Evolutionary conservation across 2,329 filamentous ascomycete genomes (phyloP), one percentile per base, ranked within the genome.

Genomic region (Catunica adiposa): DNA sequence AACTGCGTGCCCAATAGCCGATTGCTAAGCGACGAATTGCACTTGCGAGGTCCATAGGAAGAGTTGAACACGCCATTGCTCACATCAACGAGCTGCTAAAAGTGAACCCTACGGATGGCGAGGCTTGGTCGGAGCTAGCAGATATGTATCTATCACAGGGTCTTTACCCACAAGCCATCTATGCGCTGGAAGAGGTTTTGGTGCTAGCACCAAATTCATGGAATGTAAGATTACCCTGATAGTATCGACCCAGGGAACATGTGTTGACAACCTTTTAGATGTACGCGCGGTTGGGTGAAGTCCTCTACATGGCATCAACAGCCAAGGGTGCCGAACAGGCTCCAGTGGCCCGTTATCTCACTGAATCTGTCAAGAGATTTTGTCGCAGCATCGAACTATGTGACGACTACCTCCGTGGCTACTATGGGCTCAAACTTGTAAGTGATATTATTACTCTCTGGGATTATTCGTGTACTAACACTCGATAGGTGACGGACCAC

Each of bases 331-430:
- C 55, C 15, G 56, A 57, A 22, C n/a, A 26, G 29, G 37, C 54
- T 3, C 52, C 72, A 46, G 47, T 44, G 7, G 25, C 57, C 14
- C 76, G 75, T 65, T 72, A 79, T 62, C 71, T 92, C 55, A 73
- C 77, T 46, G 85, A 89, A 65, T 82, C 88, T 3, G 68, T 95
- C 55, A 86, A 88, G 65, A 80, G 89, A 61, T 97, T 94, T 69
- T 86, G 84, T 66, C 80, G 92, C 63, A 92, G 89, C 64, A 80
- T 97, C 61, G 92, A 98, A 70, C 77, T 98, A 54, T 97, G 92
- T 64, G 86, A 96, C 62, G 82, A 89, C 65, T 97, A 96, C 66
- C 69, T 97, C 59, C 81, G 92, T 59, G 92, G 89, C 1, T 94
- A 89, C 67, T 97, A 95, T 68, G 92, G 92, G 5, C 71, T 98